Base-by-base conservation (phyloP, 2,329 filamentous ascomycete species). In the Dactylellina haptotyla region DNA sequence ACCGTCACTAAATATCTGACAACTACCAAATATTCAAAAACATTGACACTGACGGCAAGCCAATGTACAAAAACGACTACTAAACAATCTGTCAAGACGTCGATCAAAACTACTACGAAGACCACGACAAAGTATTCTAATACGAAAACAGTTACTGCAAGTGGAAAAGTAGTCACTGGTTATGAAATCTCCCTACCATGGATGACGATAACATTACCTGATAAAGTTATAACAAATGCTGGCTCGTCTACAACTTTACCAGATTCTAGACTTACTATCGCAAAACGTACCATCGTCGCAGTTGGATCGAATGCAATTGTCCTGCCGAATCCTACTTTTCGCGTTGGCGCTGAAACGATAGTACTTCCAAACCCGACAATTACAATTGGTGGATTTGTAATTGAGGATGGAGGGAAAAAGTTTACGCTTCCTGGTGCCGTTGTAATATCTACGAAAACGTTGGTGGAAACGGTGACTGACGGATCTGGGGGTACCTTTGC, bases 171-270 rank as follows among this genome's bases (percentile, higher is more conserved):
- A 3, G 25, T 51, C 4, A 51, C 48, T 9, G 48, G 48, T 6
- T 32, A 32, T 4, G 9, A 25, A 6, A 51, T 51, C 9, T 51
- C 48, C 14, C 34, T 51, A 16, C 25, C 26, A 14, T 51, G 48
- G 48, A 51, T 51, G 48, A 51, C 48, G 34, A n/a, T 51, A 14
- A 51, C 48, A 4, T 16, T 51, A 6, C 48, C 48, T 3, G 26
- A 51, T 26, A 34, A 20, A 30, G 26, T 51, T 9, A 18, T 51
- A 1, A 51, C 48, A 16, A 32, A 32, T 9, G 20, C 14, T 51
- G 25, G 25, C 18, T 6, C 18, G 9, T 25, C 16, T 16, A 51
- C 48, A 10, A 51, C 48, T 16, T 20, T 51, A 34, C 48, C 48
- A 2, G 26, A 28, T 16, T 51, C 48, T 1, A 16, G 5, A 18